Evolutionary conservation across 495 filamentous ascomycete genomes (phyloP), one percentile per base, ranked within the genome.

Genomic region (Hypoxylon fuscum): DNA sequence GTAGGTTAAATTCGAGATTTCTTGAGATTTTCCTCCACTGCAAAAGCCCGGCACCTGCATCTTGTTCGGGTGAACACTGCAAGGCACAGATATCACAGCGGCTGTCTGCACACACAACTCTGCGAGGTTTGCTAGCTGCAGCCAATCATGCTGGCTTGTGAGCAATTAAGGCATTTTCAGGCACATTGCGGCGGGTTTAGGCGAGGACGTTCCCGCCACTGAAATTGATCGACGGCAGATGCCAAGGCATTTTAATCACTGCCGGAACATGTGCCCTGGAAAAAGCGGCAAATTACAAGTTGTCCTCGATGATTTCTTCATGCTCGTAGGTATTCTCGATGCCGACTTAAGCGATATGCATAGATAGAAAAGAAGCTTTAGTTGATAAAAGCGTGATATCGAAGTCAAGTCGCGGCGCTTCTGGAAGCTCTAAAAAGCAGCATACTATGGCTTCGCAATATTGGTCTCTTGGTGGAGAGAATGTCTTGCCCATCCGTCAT

Each of bases 121-220:
- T 46, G 34, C 31, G 23, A 59, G 18, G 51, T 23, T 47, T 44
- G 48, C 40, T 12, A 47, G 44, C 18, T 21, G 22, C 17, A 49
- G 42, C 62, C 57, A 66, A 60, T 58, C 52, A 54, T 11, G 12
- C 8, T 31, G 9, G 31, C 29, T 35, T 40, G n/a, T 48, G 46
- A 53, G 63, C 47, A 66, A 62, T 62, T 62, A 52, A 61, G 23
- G 34, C 47, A 34, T 31, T 45, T 61, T 66, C 55, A 61, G 56
- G 56, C 63, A 66, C 51, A 66, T 66, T 66, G 29, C 32, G 14
- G 61, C 56, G 57, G 56, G 46, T 44, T 66, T 66, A 66, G 57
- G 63, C 63, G 35, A 61, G 38, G 47, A 57, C 40, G 42, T 32
- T 49, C 42, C 63, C 63, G 42, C 57, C 37, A 57, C 32, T 42